Evolutionary conservation across 495 filamentous ascomycete genomes (phyloP).

Genomic region (Hypoxylon lenormandii): DNA sequence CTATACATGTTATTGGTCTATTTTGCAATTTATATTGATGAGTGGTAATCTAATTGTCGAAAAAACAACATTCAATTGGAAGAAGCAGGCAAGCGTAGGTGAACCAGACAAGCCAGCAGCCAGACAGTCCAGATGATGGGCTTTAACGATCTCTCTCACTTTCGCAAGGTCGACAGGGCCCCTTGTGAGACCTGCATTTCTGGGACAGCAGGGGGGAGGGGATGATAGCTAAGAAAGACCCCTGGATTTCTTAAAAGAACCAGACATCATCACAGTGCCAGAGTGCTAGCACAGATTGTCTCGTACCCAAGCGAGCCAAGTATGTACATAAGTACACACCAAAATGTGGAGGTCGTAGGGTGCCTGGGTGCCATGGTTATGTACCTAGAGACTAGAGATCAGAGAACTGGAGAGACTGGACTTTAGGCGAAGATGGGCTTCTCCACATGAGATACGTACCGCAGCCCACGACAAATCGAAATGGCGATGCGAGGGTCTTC

Average conservation of each 20-base stretch:
- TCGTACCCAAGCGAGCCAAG: neutral
- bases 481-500: no score
- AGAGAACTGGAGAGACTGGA: no score
- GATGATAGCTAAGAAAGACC: neutral
- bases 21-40: constrained; percentile 19
- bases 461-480: no score
- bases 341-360: no score
- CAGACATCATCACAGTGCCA: neutral
- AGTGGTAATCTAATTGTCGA: constrained; percentile 23
- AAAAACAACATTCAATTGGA: constrained; percentile 11
- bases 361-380: no score
- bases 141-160: constrained; percentile 29
- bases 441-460: no score
- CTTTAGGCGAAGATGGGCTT: no score
- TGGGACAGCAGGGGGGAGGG: constrained; percentile 24
- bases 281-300: constrained; percentile 2
- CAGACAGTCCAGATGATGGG: neutral
- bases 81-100: neutral
- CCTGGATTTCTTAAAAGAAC: constrained; percentile 2
- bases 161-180: constrained; percentile 12
- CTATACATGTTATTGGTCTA: constrained; percentile 20
- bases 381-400: no score
- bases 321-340: no score
- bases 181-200: constrained; percentile 26
- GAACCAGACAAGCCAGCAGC: constrained; percentile 1